Evolutionary conservation across 306 rosid species (phyloP), one percentile per base, ranked within the genome.

Genomic region (Morella rubra): DNA sequence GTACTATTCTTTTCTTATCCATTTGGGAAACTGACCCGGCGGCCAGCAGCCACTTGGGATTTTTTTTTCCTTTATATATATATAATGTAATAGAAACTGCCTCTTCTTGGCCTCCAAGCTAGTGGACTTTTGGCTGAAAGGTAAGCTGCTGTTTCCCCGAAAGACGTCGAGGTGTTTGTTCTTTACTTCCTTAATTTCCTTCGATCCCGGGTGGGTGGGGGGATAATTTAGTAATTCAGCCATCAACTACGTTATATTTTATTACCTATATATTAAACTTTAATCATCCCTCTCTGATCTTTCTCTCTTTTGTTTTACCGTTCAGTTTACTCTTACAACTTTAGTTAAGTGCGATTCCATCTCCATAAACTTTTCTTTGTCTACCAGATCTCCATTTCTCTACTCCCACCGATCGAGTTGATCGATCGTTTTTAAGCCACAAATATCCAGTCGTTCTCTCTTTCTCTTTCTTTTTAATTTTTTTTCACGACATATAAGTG

Each of bases 361-460:
- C 74, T 77, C 77, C 71, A 40, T 54, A 47, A 73, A 73, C 82
- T 79, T 73, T 73, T 41, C 64, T 77, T 79, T 70, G 60, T 71
- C 78, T 80, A 53, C 32, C 6, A n/a, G n/a, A n/a, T 16, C 44
- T 22, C 37, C 47, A n/a, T 58, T 53, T 32, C 15, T 44, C 51
- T 77, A 45, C 14, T 61, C 32, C 56, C 64, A 80, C 70, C 62
- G 66, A 77, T 79, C 79, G 74, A 85, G 74, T 74, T 62, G 51
- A 40, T 69, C n/a, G 51, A 40, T 32, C 37, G 3, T 32, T 32
- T 32, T 32, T 32, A 32, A 32, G 37, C 37, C 37, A 32, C 37
- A 32, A 32, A 32, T 32, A 32, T 32, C 37, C 37, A 32, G n/a
- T n/a, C n/a, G n/a, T n/a, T n/a, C 37, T 32, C 0, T 2, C 0